Base-by-base conservation (phyloP, 2,329 filamentous ascomycete species). In the Dendrostoma leiphaemia region DNA sequence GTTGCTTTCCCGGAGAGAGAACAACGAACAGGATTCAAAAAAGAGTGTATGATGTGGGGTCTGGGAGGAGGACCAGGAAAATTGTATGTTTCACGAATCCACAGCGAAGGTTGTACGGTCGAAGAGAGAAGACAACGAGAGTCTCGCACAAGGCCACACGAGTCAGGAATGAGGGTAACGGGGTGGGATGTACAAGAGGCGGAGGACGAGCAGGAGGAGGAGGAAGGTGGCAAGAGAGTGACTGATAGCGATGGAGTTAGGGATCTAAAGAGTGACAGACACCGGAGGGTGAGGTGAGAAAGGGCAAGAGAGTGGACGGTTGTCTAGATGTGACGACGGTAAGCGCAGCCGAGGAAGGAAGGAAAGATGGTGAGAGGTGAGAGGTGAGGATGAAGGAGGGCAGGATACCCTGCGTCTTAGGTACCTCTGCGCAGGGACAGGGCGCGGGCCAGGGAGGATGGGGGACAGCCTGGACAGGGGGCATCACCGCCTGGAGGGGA, bases 81-180 rank as follows among this genome's bases (percentile, higher is more conserved):
- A 28, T 51, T 37, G 53, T 17, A 48, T 49, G 26, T 46, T 44
- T 9, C n/a, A 48, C 26, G 17, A 9, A 10, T 19, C 31, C 51
- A 57, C 38, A 46, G 44, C 34, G 48, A n/a, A n/a, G n/a, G n/a
- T 46, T 51, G 17, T 37, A 47, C 32, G 52, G 51, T 26, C 34
- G 54, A 37, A 38, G 34, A 55, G 48, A 54, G 51, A 55, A 54
- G 13, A 47, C 40, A 45, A 46, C 44, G 44, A 29, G 26, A 51
- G n/a, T 53, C 34, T 51, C 28, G 45, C 51, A 46, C 45, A 56
- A 55, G 48, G 46, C 48, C 49, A 48, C 32, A 51, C 31, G 45
- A 38, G 47, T 48, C 40, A 47, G 41, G 47, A 57, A 51, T 19
- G 51, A 50, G 46, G 47, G 55, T 53, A 32, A 31, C 9, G 31